Percentiles rank a stretch among this genome's conserved stretches.
phyloP scores from a whole-genome alignment of 2,329 filamentous ascomycete species.

The Verticillium klebahnii region DNA sequence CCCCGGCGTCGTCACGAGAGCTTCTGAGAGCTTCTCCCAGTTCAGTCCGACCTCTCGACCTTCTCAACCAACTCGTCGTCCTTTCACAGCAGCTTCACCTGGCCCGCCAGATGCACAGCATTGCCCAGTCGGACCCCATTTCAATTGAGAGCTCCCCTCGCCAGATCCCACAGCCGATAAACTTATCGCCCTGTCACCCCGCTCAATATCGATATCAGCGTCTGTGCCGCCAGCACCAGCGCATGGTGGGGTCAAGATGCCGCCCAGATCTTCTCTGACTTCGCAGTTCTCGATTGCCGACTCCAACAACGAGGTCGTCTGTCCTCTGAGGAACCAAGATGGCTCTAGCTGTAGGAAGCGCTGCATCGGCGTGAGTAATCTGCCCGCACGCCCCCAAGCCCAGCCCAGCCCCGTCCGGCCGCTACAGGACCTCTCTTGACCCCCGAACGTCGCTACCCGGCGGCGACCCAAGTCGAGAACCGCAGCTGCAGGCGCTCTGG shows the following conservation, averaged over 20 bases:
- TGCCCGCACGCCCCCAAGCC: neutral
- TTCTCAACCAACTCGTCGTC: neutral
- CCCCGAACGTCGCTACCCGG: neutral
- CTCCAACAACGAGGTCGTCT: slow-evolving; percentile 93
- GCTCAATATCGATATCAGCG: slow-evolving; percentile 28
- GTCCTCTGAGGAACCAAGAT: slow-evolving; percentile 92
- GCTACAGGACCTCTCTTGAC: neutral
- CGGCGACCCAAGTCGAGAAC: neutral
- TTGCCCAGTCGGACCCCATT: slow-evolving; percentile 13
- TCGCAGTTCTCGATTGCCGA: slow-evolving; percentile 90
- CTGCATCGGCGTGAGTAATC: slow-evolving; percentile 86
- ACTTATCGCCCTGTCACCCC: slow-evolving; percentile 16
- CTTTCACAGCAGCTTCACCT: slow-evolving; percentile 4
- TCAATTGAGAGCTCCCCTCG: slow-evolving; percentile 25
- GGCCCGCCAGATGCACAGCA: slow-evolving; percentile 9
- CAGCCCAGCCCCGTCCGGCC: neutral
- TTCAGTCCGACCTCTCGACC: slow-evolving; percentile 6
- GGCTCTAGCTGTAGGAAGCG: slow-evolving; percentile 94
- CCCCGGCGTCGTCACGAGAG: slow-evolving; percentile 5
- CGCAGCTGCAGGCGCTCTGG: slow-evolving; percentile 1
- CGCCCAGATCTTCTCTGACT: slow-evolving; percentile 79
- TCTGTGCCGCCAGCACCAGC: slow-evolving; percentile 14
- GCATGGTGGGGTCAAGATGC: slow-evolving; percentile 65
- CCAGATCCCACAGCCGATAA: slow-evolving; percentile 10
- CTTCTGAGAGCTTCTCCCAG: slow-evolving; percentile 9